Evolutionary conservation across 805 yeast genomes (phyloP).

Genomic region (Candida parachauliodes): DNA sequence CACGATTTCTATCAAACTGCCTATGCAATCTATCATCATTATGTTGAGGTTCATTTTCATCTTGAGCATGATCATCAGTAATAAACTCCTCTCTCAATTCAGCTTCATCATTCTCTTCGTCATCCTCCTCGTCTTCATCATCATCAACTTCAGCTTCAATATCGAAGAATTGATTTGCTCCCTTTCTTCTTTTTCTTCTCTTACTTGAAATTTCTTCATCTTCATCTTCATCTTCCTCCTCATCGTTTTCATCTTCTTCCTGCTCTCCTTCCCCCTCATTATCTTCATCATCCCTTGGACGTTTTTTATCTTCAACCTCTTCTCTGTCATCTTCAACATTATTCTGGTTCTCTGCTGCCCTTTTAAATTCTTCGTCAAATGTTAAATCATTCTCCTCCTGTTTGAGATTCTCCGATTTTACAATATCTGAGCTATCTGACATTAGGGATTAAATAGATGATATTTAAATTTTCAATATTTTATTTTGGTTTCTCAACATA

Average conservation of each 20-base stretch:
- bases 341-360: slow-evolving; percentile 7
- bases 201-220: slow-evolving; percentile 51
- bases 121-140: slow-evolving; percentile 91
- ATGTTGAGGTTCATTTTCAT: slow-evolving; percentile 32
- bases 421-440: slow-evolving; percentile 8
- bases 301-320: slow-evolving; percentile 6
- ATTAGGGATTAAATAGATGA: background rate
- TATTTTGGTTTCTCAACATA: background rate
- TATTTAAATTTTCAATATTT: background rate
- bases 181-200: slow-evolving; percentile 44
- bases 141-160: slow-evolving; percentile 99
- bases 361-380: slow-evolving; percentile 12
- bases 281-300: slow-evolving; percentile 7
- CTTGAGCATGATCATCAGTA: slow-evolving; percentile 66
- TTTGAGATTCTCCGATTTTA: slow-evolving; percentile 5
- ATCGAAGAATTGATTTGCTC: slow-evolving; percentile 86
- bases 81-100: slow-evolving; percentile 78
- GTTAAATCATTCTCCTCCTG: slow-evolving; percentile 9
- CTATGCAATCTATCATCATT: slow-evolving; percentile 80
- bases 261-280: slow-evolving; percentile 15
- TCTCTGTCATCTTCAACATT: background rate
- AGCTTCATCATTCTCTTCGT: slow-evolving; percentile 87
- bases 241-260: slow-evolving; percentile 40
- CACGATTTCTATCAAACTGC: slow-evolving; percentile 84
- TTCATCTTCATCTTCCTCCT: slow-evolving; percentile 46